Conservation (phyloP, 176 grass and related monocot genomes). For the Eremochloa ophiuroides region DNA sequence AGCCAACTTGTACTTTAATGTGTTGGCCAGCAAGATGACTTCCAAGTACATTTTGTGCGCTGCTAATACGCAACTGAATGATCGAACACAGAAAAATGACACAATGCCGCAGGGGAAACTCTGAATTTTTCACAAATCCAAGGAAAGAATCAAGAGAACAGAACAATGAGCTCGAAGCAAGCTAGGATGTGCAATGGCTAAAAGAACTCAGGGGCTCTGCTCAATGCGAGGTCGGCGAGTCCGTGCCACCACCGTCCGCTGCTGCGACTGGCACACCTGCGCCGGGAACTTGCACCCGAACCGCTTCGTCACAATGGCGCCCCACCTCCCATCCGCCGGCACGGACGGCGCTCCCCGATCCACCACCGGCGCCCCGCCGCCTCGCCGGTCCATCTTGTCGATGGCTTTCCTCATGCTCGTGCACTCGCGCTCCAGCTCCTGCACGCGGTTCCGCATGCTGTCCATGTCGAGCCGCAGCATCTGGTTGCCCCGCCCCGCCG, state of each 20-base stretch:
- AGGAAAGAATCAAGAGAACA: slow-evolving; percentile 48
- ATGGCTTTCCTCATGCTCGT: slow-evolving; percentile 85
- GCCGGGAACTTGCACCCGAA: slow-evolving; percentile 91
- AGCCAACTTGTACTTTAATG: background rate
- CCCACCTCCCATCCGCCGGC: slow-evolving; percentile 48
- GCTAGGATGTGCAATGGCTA: slow-evolving; percentile 23
- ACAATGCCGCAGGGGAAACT: slow-evolving; percentile 6
- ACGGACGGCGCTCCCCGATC: background rate
- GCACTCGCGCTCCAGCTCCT: slow-evolving; percentile 93
- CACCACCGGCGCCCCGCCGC: slow-evolving; percentile 10
- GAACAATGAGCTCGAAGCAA: slow-evolving; percentile 34
- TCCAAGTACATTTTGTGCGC: background rate
- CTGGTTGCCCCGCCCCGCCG: slow-evolving; percentile 73
- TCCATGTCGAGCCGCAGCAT: slow-evolving; percentile 95
- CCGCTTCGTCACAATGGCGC: slow-evolving; percentile 50
- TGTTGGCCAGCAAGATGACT: background rate
- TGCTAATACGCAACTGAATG: slow-evolving; percentile 2
- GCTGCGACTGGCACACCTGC: slow-evolving; percentile 89
- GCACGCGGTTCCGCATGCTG: slow-evolving; percentile 90
- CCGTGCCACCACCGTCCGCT: slow-evolving; percentile 65
- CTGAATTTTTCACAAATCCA: slow-evolving; percentile 40
- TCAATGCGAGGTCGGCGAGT: slow-evolving; percentile 61
- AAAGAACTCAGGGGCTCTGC: slow-evolving; percentile 59
- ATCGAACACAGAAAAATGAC: slow-evolving; percentile 14
- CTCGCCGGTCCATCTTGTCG: slow-evolving; percentile 67